Evolutionary conservation across 805 yeast species (phyloP), one percentile per base, ranked within the genome.

Genomic region (Ogataea pignaliae): DNA sequence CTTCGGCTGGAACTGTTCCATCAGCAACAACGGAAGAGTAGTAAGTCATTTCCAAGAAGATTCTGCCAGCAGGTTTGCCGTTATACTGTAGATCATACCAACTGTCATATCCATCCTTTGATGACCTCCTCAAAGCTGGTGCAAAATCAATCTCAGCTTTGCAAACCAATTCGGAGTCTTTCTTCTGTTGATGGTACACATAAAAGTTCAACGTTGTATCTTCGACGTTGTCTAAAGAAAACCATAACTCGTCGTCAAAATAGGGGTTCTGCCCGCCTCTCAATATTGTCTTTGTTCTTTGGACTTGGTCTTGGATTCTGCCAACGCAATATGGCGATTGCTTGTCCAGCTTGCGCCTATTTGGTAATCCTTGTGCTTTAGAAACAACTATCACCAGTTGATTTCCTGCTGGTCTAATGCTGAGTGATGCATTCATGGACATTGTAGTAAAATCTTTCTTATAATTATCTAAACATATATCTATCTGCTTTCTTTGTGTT

Each of bases 191-290:
- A 61, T 91, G 95, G 51, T 89, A 77, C 1, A 89, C 81, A 33
- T 86, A 87, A 2, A 93, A 69, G 48, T 79, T 79, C 66, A 93
- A 62, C 0, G 72, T 47, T 1, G 88, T 84, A 40, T 75, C 79
- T 26, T 83, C 71, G 32, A 82, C 85, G 8, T 85, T 74, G 1
- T 81, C 72, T 21, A 88, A 69, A 33, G 75, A 75, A 57, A 85
- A 87, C 52, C 87, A 69, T 45, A 85, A 70, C 50, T 86, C 88
- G 47, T 81, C 81, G 47, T 87, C 82, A 88, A 97, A 93, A 16
- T 72, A 77, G 1, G 99, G 99, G 4, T 87, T 85, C 60, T 93
- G 99, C 2, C 99, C 99, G 1, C 96, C 99, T 52, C 98, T 69
- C 41, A 78, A 75, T 46, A 86, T 81, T 0, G 88, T 75, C 31